phyloP scores from a whole-genome alignment of 2,329 filamentous ascomycete species.

The Cordyceps cicadae region DNA sequence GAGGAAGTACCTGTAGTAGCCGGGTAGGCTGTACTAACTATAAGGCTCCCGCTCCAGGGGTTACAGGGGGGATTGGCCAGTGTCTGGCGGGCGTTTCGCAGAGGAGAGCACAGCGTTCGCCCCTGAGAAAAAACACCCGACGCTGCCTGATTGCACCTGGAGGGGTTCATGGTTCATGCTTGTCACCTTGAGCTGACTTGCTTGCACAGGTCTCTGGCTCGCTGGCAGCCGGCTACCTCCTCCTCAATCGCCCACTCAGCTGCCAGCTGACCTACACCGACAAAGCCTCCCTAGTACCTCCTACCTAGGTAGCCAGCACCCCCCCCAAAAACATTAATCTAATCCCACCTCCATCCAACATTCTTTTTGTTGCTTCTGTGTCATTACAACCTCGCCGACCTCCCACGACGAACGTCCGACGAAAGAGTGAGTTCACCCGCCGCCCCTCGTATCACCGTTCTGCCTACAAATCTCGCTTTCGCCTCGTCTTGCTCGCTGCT shows the following conservation, averaged over 20 bases:
- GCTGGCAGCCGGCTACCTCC: not conserved
- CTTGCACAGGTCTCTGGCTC: not conserved
- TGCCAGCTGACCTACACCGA: not conserved
- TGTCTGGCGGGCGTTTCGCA: not conserved
- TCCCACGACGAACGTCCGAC: slow-evolving; percentile 2
- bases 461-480: not conserved
- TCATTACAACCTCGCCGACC: not conserved
- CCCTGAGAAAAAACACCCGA: not conserved
- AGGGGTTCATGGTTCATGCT: not conserved
- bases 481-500: not conserved
- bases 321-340: too few species aligned
- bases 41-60: not conserved
- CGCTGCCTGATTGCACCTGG: not conserved
- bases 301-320: too few species aligned
- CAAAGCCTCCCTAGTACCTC: not conserved
- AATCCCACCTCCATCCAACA: slow-evolving; percentile 11
- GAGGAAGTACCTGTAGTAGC: not conserved
- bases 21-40: not conserved
- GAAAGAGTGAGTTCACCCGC: slow-evolving; percentile 10
- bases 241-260: not conserved
- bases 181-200: not conserved
- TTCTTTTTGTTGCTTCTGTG: slow-evolving; percentile 7
- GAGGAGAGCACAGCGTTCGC: not conserved
- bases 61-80: not conserved
- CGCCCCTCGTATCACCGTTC: not conserved